Percentiles rank a stretch among this genome's conserved stretches.
phyloP scores from a whole-genome alignment of 2,329 filamentous ascomycete genomes.

The Dothiorella sarmentorum region DNA sequence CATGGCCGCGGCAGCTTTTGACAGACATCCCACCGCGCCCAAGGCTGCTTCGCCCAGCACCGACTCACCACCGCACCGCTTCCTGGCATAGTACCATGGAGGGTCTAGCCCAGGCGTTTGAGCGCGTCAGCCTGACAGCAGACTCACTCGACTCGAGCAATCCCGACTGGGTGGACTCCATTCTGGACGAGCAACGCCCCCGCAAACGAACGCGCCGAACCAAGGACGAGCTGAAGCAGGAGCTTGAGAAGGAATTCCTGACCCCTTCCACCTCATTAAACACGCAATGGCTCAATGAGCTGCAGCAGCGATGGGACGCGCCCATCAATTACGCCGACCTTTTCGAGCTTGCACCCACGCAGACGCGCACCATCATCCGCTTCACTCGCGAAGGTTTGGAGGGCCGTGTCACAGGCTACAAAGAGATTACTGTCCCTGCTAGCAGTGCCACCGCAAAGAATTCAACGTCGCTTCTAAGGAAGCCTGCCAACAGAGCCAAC shows the following conservation, averaged over 20 bases:
- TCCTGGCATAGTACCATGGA: slow-evolving; percentile 29
- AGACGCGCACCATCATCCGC: slow-evolving; percentile 89
- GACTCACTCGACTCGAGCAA: slow-evolving; percentile 22
- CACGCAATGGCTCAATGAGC: slow-evolving; percentile 76
- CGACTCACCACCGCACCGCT: background rate
- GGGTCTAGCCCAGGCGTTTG: slow-evolving; percentile 48
- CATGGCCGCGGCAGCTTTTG: background rate
- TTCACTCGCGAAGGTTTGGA: slow-evolving; percentile 90
- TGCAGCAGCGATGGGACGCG: slow-evolving; percentile 88
- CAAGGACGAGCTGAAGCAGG: slow-evolving; percentile 61
- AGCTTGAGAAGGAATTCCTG: slow-evolving; percentile 74
- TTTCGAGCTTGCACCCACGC: slow-evolving; percentile 83
- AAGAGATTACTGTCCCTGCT: slow-evolving; percentile 87
- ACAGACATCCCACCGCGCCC: background rate
- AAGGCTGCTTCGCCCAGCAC: background rate
- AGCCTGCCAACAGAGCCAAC: slow-evolving; percentile 80
- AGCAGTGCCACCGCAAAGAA: slow-evolving; percentile 91
- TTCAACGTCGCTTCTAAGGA: slow-evolving; percentile 82
- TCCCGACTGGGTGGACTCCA: slow-evolving; percentile 53
- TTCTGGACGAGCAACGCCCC: slow-evolving; percentile 54
- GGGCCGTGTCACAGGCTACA: slow-evolving; percentile 88
- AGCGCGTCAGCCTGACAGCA: slow-evolving; percentile 48
- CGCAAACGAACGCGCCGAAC: slow-evolving; percentile 54
- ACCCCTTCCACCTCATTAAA: slow-evolving; percentile 77
- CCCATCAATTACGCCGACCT: slow-evolving; percentile 77